Base-by-base conservation (phyloP, 1,284 basidiomycete species). In the Ustilago shanxiensis region DNA sequence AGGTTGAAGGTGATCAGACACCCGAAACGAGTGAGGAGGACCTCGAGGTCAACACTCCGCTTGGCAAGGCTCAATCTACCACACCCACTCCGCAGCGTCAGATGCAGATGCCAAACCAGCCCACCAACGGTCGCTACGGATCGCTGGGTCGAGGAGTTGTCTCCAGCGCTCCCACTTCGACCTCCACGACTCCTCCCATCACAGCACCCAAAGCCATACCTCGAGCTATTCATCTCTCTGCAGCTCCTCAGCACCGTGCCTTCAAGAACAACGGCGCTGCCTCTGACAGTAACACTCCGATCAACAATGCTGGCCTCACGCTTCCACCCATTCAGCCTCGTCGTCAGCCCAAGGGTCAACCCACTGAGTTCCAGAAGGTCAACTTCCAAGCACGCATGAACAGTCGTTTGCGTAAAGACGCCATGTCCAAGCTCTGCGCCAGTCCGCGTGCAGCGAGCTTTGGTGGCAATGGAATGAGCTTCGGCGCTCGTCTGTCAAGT, bases 11-110 rank as follows among this genome's bases (percentile, higher is more conserved):
- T 13, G 72, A 73, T 44, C 78, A 80, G 56, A 81, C 81, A 28
- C 80, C 81, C 59, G 80, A 83, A 63, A 83, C 81, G 49, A 80
- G 78, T 70, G 81, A 83, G 37, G 81, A 83, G 56, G 73, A 81
- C 55, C 54, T 81, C 31, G 69, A 72, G 22, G 54, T 76, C 49
- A 70, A 68, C 59, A 65, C 73, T 60, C 52, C 71, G 8, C 13
- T 64, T 16, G 61, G 37, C 44, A 79, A 79, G 26, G 60, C 52
- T 16, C 53, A 73, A 45, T 63, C 60, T 55, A 62, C 60, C 39
- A 72, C 66, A 29, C 64, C 62, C 14, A 57, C 52, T 35, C 52
- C 60, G 39, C 66, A 69, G 31, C 31, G 5, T 33, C 51, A 53
- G 45, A 44, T 35, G 61, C 49, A 60, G 47, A 20, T 55, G 53